Percentiles rank a stretch among this genome's conserved stretches.
These are phyloP conservation scores for Leccinum subtestaceum DNA, from an alignment of 768 basidiomycete species.

Conservation along the genomic window DNA sequence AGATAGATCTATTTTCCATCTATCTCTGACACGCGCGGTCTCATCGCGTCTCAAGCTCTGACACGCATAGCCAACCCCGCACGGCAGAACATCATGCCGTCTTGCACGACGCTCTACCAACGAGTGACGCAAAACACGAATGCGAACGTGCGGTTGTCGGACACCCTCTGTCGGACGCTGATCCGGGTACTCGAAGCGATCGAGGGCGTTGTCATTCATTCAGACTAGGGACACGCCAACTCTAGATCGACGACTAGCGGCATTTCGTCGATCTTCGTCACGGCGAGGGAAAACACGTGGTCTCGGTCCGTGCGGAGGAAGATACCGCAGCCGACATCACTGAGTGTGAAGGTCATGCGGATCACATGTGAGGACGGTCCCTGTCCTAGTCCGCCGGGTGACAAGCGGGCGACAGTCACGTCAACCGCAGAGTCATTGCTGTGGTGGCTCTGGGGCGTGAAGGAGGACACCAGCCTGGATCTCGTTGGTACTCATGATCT, in stretches of 20 bases:
- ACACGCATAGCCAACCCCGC: constrained; percentile 39
- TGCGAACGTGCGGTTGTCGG: constrained; percentile 3
- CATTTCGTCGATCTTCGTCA: constrained; percentile 24
- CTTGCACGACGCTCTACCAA: constrained; percentile 54
- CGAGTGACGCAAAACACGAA: constrained; percentile 19
- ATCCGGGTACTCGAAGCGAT: no score
- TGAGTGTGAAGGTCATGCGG: no score
- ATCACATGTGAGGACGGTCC: no score
- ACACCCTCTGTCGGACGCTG: not conserved
- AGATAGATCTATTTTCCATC: not conserved
- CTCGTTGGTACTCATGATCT: no score
- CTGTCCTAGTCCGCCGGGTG: no score
- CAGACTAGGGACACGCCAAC: constrained; percentile 1
- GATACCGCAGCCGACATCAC: no score
- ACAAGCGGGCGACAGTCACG: no score
- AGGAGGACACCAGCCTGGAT: no score
- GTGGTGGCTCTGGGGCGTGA: no score
- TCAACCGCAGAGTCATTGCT: no score
- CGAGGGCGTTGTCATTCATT: no score
- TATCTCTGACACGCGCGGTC: not conserved
- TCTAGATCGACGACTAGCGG: not conserved
- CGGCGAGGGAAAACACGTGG: constrained; percentile 41
- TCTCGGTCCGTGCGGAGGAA: no score
- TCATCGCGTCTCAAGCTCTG: constrained; percentile 31
- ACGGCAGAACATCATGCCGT: constrained; percentile 53